Evolutionary conservation across 2,329 filamentous ascomycete genomes (phyloP), one percentile per base, ranked within the genome.

Genomic region (Hymenoscyphus occultus): DNA sequence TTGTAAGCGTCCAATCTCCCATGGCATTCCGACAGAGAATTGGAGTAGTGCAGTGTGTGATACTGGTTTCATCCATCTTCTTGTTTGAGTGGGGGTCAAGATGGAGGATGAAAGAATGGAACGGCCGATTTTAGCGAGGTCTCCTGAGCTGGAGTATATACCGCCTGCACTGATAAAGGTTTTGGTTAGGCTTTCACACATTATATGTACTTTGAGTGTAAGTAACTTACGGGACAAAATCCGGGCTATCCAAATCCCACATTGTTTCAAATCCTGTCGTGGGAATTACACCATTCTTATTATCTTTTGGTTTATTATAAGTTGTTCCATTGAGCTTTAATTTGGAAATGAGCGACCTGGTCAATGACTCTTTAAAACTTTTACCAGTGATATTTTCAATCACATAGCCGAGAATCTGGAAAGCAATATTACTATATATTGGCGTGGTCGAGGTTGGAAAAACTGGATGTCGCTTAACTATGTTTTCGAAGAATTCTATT

Each of bases 331-430:
- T 73, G 39, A 80, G 73, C 14, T 72, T 70, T 1, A 80, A 72
- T 1, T 72, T 72, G 1, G 60, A 40, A 54, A 79, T 62, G 0
- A 80, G 64, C 45, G 74, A 71, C n/a, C 71, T 63, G 28, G 74
- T 45, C 19, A 79, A 72, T 7, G 76, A 68, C 2, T 64, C 59
- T 22, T 69, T 57, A 57, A 77, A 74, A 5, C 70, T 61, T 22
- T 71, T 72, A 7, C 76, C 76, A 1, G 77, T 79, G 65, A 80
- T 79, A 59, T 70, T 71, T 66, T 80, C 76, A n/a, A 78, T 72
- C 6, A 76, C 78, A 62, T 78, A 80, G 2, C 72, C 71, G 3
- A 80, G 70, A 40, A 80, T 73, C 60, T 74, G 72, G 64, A 72
- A 79, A 6, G 75, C 78, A 0, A 74, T 68, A 67, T 80, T 79